Evolutionary conservation across 495 filamentous ascomycete species (phyloP).

Genomic region (Lasiosphaeriaceae sp.): DNA sequence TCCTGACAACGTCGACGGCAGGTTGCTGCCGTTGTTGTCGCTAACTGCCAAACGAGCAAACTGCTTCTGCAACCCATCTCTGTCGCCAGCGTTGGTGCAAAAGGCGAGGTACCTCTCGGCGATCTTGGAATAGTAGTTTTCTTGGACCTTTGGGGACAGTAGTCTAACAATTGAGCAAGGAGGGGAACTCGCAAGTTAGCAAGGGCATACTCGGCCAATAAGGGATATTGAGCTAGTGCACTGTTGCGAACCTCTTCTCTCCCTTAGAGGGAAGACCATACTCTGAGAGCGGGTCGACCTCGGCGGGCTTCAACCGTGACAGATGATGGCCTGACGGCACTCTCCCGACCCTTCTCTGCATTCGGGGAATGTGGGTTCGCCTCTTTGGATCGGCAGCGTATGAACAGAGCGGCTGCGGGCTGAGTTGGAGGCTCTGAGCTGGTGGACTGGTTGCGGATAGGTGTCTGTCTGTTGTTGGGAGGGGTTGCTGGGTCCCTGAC

Average conservation of each 20-base stretch:
- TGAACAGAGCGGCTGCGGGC: too few species aligned
- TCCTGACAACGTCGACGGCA: background rate
- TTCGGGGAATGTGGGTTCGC: slow-evolving; percentile 4
- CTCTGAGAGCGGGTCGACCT: slow-evolving; percentile 66
- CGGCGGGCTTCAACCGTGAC: slow-evolving; percentile 68
- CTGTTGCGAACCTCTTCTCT: slow-evolving; percentile 47
- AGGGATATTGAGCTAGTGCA: background rate
- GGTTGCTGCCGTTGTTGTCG: slow-evolving; percentile 3
- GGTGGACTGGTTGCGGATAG: too few species aligned
- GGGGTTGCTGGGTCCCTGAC: too few species aligned
- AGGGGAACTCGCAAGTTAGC: background rate
- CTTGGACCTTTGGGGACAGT: slow-evolving; percentile 68
- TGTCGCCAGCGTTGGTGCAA: slow-evolving; percentile 63
- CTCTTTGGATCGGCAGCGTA: too few species aligned
- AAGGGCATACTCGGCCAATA: slow-evolving; percentile 42
- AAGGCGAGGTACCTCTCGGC: slow-evolving; percentile 83
- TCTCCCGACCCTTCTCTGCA: slow-evolving; percentile 36
- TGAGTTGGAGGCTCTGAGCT: too few species aligned
- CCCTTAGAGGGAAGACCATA: slow-evolving; percentile 87
- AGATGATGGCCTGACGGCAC: slow-evolving; percentile 47
- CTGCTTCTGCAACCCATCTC: slow-evolving; percentile 65
- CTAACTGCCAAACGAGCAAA: slow-evolving; percentile 61
- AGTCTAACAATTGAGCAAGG: slow-evolving; percentile 50
- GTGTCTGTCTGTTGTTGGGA: too few species aligned
- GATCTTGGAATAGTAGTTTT: slow-evolving; percentile 81